phyloP scores from a whole-genome alignment of 768 basidiomycete genomes.

The Trametes sanguinea region DNA sequence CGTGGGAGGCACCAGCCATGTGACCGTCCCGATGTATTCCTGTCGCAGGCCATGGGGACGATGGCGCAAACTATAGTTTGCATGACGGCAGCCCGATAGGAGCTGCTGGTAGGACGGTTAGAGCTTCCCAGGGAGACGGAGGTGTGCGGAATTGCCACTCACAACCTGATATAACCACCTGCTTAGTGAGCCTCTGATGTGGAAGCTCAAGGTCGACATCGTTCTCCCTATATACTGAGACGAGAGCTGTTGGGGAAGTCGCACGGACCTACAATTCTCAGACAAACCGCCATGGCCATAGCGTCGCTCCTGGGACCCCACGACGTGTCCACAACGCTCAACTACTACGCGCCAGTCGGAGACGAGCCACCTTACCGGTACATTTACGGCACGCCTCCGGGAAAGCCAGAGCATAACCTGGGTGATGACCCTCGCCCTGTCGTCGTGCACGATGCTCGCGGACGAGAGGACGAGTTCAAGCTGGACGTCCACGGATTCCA shows the following conservation, averaged over 20 bases:
- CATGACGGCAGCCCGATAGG: conserved; percentile 5
- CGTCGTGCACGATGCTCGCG: conserved; percentile 36
- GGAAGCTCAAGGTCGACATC: background rate
- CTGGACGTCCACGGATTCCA: conserved; percentile 50
- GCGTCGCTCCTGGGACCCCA: conserved; percentile 33
- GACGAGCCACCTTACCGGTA: conserved; percentile 40
- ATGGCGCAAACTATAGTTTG: conserved; percentile 3
- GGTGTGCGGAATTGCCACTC: background rate
- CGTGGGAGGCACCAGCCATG: background rate
- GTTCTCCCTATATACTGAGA: background rate
- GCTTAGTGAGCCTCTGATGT: conserved; percentile 8
- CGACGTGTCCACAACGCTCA: conserved; percentile 41
- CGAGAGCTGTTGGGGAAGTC: background rate
- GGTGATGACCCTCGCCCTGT: conserved; percentile 30
- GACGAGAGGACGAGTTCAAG: conserved; percentile 30
- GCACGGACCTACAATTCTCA: background rate
- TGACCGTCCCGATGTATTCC: conserved; percentile 1
- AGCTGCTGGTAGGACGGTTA: background rate
- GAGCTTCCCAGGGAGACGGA: background rate
- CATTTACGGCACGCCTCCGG: conserved; percentile 29
- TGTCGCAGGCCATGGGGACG: background rate
- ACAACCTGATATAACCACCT: background rate
- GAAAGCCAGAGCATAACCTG: conserved; percentile 33
- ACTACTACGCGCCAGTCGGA: conserved; percentile 36
- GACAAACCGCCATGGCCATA: conserved; percentile 22